These are phyloP conservation scores for Fomitiporia mediterranea DNA, from an alignment of 1,284 basidiomycete genomes.

Conservation along the genomic window DNA sequence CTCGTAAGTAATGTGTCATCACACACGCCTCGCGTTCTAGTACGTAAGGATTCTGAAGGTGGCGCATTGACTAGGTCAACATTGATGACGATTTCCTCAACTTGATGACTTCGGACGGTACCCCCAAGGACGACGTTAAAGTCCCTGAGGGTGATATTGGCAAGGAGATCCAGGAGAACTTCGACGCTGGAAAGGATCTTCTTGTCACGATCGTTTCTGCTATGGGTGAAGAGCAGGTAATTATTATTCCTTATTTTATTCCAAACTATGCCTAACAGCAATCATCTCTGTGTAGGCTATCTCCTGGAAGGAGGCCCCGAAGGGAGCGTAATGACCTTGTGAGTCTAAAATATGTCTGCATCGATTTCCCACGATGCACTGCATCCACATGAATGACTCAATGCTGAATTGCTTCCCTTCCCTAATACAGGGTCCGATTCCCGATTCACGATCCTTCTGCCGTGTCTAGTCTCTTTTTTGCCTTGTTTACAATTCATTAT, in stretches of 20 bases:
- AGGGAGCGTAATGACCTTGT: conserved; percentile 32
- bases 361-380: neutral
- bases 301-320: conserved; percentile 80
- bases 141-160: conserved; percentile 88
- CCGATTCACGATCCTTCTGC: neutral
- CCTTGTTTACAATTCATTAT: conserved; percentile 14
- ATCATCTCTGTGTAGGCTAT: conserved; percentile 52
- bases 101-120: conserved; percentile 85
- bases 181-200: conserved; percentile 87
- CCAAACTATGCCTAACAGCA: neutral
- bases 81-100: conserved; percentile 92
- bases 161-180: conserved; percentile 64
- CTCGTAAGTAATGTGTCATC: no score
- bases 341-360: neutral
- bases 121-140: conserved; percentile 92
- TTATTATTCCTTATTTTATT: conserved; percentile 17
- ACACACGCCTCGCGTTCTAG: neutral
- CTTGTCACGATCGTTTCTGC: conserved; percentile 87
- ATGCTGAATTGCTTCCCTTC: neutral
- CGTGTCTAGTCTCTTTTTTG: neutral
- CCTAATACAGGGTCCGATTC: neutral
- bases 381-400: neutral
- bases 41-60: conserved; percentile 8
- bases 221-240: conserved; percentile 88
- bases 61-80: conserved; percentile 54